Percentiles rank a stretch among this genome's conserved stretches.
These are phyloP conservation scores for Hypomontagnella submonticulosa DNA, from an alignment of 495 filamentous ascomycete species.

Conservation along the genomic window DNA sequence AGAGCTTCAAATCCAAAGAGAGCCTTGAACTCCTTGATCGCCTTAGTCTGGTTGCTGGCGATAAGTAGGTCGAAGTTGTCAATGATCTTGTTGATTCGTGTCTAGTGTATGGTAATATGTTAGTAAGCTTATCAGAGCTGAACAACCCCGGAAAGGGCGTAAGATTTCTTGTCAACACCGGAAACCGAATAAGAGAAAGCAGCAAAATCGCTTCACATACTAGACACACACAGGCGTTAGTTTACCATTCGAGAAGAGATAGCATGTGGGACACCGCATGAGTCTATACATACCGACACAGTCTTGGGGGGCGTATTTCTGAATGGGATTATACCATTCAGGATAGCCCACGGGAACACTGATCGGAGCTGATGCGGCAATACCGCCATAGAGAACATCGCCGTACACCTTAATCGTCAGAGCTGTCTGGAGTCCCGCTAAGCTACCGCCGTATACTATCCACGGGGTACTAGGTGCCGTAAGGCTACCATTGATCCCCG, in stretches of 20 bases:
- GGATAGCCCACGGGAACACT: slow-evolving; percentile 52
- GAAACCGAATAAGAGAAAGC: no score
- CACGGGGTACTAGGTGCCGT: slow-evolving; percentile 55
- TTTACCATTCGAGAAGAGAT: no score
- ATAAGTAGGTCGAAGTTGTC: slow-evolving; percentile 57
- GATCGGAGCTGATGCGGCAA: slow-evolving; percentile 54
- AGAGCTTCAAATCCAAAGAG: slow-evolving; percentile 56
- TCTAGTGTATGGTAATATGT: background rate
- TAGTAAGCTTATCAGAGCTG: no score
- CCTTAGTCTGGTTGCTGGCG: slow-evolving; percentile 46
- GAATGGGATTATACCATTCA: slow-evolving; percentile 50
- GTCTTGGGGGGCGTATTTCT: slow-evolving; percentile 49
- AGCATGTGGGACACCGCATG: no score
- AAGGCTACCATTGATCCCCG: slow-evolving; percentile 48
- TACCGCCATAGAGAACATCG: slow-evolving; percentile 57
- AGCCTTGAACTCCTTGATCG: slow-evolving; percentile 55
- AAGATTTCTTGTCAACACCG: no score
- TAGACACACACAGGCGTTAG: no score
- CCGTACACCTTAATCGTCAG: slow-evolving; percentile 55
- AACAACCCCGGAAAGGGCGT: no score
- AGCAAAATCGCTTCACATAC: no score
- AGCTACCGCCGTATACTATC: slow-evolving; percentile 59
- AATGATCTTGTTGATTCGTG: slow-evolving; percentile 58
- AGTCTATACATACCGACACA: slow-evolving; percentile 45
- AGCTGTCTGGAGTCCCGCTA: slow-evolving; percentile 57